Evolutionary conservation across 2,329 filamentous ascomycete genomes (phyloP).

Genomic region (Xylariaceae sp.): DNA sequence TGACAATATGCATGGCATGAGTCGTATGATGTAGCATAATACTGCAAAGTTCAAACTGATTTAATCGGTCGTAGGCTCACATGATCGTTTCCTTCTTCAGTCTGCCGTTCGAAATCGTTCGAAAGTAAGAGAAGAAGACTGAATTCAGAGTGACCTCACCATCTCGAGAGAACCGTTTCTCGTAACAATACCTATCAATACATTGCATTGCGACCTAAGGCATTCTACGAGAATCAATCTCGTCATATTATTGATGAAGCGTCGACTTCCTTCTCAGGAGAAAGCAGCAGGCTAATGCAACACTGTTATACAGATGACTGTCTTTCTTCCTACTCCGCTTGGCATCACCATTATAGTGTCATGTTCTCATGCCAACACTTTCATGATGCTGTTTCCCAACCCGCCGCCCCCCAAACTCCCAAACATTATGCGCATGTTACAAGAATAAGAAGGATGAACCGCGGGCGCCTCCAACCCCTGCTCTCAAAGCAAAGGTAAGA

Average conservation of each 20-base stretch:
- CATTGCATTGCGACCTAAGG: not conserved
- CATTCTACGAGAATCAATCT: not conserved
- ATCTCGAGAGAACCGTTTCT: not conserved
- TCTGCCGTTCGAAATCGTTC: not conserved
- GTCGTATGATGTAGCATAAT: slow-evolving; percentile 1
- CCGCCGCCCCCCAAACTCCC: slow-evolving; percentile 6
- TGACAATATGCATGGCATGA: too few species aligned
- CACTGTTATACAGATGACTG: slow-evolving; percentile 27
- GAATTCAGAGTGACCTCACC: too few species aligned
- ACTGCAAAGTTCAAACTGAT: not conserved
- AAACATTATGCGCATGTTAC: slow-evolving; percentile 8
- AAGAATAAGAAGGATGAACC: not conserved
- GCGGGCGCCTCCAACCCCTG: not conserved
- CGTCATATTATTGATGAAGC: slow-evolving; percentile 3
- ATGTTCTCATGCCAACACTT: slow-evolving; percentile 8
- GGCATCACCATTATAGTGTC: slow-evolving; percentile 4
- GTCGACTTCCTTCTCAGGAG: not conserved
- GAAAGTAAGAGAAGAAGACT: not conserved
- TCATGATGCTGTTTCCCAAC: slow-evolving; percentile 11
- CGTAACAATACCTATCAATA: not conserved
- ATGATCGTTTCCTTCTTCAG: not conserved
- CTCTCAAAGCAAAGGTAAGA: not conserved
- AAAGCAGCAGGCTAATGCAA: slow-evolving; percentile 21
- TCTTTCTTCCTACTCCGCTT: slow-evolving; percentile 8
- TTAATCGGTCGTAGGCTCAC: not conserved